Evolutionary conservation across 345 rosid genomes (phyloP).

Genomic region (Eutrema yunnanense): DNA sequence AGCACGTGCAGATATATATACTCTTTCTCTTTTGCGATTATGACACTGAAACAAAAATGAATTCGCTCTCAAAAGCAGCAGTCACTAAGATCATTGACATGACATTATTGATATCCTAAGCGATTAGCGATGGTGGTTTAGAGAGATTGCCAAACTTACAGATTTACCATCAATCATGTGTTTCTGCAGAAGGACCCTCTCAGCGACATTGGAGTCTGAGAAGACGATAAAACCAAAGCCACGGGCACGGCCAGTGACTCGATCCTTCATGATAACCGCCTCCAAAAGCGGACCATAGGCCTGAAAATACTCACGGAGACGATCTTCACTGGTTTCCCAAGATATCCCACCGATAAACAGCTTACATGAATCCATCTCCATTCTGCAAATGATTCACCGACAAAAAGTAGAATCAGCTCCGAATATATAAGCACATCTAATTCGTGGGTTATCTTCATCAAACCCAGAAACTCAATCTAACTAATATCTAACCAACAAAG

Average conservation of each 20-base stretch:
- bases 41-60: not conserved
- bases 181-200: slow-evolving; percentile 32
- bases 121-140: not conserved
- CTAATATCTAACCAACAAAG: not conserved
- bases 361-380: slow-evolving; percentile 69
- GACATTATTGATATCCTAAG: not conserved
- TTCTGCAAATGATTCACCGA: slow-evolving; percentile 22
- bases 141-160: not conserved
- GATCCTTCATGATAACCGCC: slow-evolving; percentile 74
- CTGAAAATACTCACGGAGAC: slow-evolving; percentile 35
- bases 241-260: slow-evolving; percentile 75
- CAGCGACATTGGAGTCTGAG: slow-evolving; percentile 62
- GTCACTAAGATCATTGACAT: not conserved
- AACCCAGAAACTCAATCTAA: not conserved
- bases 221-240: slow-evolving; percentile 79
- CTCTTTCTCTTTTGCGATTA: not conserved
- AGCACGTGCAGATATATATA: not conserved
- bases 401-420: not conserved
- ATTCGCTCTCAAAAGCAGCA: not conserved
- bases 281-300: slow-evolving; percentile 58
- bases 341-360: slow-evolving; percentile 79
- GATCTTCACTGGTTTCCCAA: slow-evolving; percentile 54
- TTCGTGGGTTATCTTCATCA: not conserved
- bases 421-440: not conserved
- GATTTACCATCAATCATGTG: slow-evolving; percentile 1